These are phyloP conservation scores for Veloboletus limbatus DNA, from an alignment of 1,284 basidiomycete species.

Conservation along the genomic window DNA sequence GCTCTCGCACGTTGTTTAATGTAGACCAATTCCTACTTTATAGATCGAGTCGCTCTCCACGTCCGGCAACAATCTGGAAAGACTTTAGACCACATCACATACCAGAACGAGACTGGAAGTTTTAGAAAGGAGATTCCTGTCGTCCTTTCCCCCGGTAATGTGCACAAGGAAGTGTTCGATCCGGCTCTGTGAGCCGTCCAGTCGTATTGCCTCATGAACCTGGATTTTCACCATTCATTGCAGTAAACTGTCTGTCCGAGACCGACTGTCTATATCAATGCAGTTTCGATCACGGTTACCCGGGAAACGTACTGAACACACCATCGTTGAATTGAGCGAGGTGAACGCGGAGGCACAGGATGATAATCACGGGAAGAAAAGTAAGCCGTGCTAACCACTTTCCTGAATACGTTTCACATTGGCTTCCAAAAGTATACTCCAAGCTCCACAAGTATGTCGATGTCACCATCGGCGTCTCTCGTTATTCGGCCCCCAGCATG, in stretches of 20 bases:
- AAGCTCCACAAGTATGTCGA: neutral
- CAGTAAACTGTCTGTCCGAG: neutral
- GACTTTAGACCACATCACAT: neutral
- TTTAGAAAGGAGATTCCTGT: neutral
- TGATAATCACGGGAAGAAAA: neutral
- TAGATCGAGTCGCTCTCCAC: neutral
- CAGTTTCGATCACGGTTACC: too few relatives aligned
- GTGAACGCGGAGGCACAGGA: neutral
- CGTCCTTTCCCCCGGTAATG: neutral
- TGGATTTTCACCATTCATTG: neutral
- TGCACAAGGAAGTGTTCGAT: slow-evolving; percentile 1
- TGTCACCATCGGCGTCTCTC: neutral
- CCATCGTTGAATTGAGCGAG: neutral
- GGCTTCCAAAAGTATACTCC: neutral
- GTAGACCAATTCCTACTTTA: neutral
- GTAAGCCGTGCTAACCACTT: neutral
- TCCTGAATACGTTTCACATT: neutral
- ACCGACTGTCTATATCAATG: neutral
- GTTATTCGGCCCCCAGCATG: neutral
- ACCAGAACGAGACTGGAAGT: neutral
- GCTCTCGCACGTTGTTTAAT: neutral
- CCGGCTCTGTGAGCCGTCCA: neutral
- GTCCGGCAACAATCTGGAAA: neutral
- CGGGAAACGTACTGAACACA: too few relatives aligned
- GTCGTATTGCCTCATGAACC: neutral